These are phyloP conservation scores for Malassezia restricta DNA, from an alignment of 1,284 basidiomycete genomes.

Conservation along the genomic window DNA sequence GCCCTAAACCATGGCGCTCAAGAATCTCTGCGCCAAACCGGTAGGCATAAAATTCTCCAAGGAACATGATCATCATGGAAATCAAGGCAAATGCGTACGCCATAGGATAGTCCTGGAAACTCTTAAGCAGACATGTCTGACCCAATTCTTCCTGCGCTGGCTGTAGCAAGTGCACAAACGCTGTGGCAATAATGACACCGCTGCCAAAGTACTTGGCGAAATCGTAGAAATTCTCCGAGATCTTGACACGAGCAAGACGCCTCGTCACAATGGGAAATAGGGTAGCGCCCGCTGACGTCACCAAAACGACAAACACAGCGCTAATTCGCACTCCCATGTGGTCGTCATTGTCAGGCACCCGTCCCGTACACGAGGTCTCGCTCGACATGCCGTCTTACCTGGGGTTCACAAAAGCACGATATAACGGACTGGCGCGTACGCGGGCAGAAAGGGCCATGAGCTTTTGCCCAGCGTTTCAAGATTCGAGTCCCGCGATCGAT, in stretches of 20 bases:
- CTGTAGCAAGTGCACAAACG: conserved; percentile 48
- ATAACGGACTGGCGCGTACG: too few species aligned
- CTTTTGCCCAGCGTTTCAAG: too few species aligned
- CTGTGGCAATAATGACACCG: conserved; percentile 60
- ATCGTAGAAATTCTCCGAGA: conserved; percentile 40
- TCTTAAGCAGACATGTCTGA: conserved; percentile 25
- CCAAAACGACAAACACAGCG: conserved; percentile 75
- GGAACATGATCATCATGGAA: conserved; percentile 33
- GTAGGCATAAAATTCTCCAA: conserved; percentile 40
- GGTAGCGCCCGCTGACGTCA: conserved; percentile 53
- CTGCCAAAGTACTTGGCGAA: conserved; percentile 93
- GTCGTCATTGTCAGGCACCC: neutral
- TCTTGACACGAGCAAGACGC: conserved; percentile 47
- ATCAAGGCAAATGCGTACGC: conserved; percentile 42
- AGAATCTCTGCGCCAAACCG: conserved; percentile 29
- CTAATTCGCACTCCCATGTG: conserved; percentile 51
- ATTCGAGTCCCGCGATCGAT: too few species aligned
- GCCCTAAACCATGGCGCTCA: conserved; percentile 8
- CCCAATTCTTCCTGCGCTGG: conserved; percentile 34
- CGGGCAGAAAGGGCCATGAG: too few species aligned
- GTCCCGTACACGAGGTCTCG: too few species aligned
- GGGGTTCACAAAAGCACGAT: too few species aligned
- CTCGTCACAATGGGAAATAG: conserved; percentile 69
- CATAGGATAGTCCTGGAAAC: conserved; percentile 31
- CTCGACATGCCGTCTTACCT: too few species aligned